phyloP scores from a whole-genome alignment of 768 basidiomycete species.

The Panellus pusillus region DNA sequence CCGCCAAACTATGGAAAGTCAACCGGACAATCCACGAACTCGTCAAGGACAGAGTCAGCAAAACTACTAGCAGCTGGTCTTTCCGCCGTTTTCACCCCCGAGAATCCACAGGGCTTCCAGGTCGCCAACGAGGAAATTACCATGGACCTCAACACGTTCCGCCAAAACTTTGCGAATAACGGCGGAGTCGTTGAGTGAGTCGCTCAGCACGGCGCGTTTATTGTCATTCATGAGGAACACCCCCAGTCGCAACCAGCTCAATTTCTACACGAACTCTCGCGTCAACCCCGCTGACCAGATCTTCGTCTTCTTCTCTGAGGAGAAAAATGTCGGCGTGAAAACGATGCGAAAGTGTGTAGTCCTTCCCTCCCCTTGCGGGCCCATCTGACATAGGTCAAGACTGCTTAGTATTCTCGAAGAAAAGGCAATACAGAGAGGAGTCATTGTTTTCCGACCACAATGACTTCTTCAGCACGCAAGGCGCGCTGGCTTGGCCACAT shows the following conservation, averaged over 20 bases:
- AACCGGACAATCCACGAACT: slow-evolving; percentile 96
- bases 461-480: slow-evolving; percentile 97
- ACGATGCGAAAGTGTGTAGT: slow-evolving; percentile 90
- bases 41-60: slow-evolving; percentile 85
- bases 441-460: slow-evolving; percentile 94
- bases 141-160: slow-evolving; percentile 83
- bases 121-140: slow-evolving; percentile 94
- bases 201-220: neutral
- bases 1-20: slow-evolving; percentile 92
- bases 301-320: slow-evolving; percentile 95
- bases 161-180: slow-evolving; percentile 65
- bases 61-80: slow-evolving; percentile 7
- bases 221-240: slow-evolving; percentile 7
- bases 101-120: slow-evolving; percentile 64
- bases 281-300: slow-evolving; percentile 75
- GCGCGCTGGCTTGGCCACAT: slow-evolving; percentile 36
- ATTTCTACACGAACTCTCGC: slow-evolving; percentile 83
- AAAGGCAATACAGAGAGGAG: slow-evolving; percentile 84
- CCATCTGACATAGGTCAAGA: slow-evolving; percentile 41
- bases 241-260: slow-evolving; percentile 79
- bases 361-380: neutral
- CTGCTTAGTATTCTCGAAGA: slow-evolving; percentile 89
- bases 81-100: slow-evolving; percentile 27
- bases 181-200: slow-evolving; percentile 86
- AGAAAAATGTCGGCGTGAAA: slow-evolving; percentile 93